Evolutionary conservation across 495 filamentous ascomycete genomes (phyloP).

Genomic region (Xylaria sp.): DNA sequence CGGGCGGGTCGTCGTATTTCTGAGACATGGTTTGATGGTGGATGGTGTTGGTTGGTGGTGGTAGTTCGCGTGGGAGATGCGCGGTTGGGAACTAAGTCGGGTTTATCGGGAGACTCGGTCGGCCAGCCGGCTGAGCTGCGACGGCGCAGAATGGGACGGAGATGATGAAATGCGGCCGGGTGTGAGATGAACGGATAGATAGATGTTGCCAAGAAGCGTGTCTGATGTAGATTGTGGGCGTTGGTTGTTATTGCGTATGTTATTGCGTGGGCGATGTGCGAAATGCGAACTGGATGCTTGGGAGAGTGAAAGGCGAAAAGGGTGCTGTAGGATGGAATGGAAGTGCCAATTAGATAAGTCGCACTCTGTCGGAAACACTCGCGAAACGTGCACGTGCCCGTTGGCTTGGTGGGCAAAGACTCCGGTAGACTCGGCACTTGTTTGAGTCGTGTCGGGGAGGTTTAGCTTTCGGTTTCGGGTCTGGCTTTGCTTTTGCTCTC

Average conservation of each 20-base stretch:
- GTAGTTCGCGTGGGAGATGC: not conserved
- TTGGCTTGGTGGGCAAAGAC: not conserved
- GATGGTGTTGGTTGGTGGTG: not conserved
- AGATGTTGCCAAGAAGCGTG: not conserved
- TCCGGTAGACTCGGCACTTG: not conserved
- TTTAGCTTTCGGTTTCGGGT: no score
- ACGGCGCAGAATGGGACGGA: slow-evolving; percentile 4
- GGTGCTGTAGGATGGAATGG: not conserved
- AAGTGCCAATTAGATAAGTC: not conserved
- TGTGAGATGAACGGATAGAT: not conserved
- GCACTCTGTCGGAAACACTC: not conserved
- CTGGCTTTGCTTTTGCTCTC: not conserved
- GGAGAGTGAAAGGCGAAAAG: not conserved
- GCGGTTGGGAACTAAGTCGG: not conserved
- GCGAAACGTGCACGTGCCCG: slow-evolving; percentile 10
- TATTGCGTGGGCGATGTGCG: not conserved
- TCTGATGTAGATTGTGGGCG: not conserved
- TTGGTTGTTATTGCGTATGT: not conserved
- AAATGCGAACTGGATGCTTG: not conserved
- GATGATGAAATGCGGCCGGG: slow-evolving; percentile 1
- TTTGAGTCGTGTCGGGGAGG: slow-evolving; percentile 3
- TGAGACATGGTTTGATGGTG: no score
- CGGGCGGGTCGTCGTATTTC: slow-evolving; percentile 52
- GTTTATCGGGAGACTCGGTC: slow-evolving; percentile 14
- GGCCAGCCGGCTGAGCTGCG: no score